Evolutionary conservation across 2,329 filamentous ascomycete species (phyloP), one percentile per base, ranked within the genome.

Genomic region (Atkinsonella hypoxylon): DNA sequence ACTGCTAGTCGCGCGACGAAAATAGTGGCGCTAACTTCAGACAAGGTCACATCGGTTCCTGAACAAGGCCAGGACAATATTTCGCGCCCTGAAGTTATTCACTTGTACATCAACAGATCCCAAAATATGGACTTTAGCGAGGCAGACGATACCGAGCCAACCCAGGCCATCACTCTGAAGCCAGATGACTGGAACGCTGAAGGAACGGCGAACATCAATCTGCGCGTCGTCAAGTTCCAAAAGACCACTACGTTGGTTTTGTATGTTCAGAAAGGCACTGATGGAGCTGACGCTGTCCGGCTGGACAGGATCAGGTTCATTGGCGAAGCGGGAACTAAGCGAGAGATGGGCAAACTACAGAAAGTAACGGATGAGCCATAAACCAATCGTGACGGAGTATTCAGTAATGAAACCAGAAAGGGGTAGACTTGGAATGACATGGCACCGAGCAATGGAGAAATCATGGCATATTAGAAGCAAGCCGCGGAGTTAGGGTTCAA

Each of bases 171-270:
- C 53, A 83, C 83, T 60, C 75, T 98, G 42, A 74, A 77, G 54
- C 73, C 82, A 44, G 75, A 78, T 48, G 88, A 95, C 62, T 98
- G 93, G 91, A 87, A 89, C 66, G 73, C 76, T 43, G 81, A 87
- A 13, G 85, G 82, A 48, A 91, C 87, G 9, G 85, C 81, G 13
- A 86, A 76, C 59, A 70, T 91, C 49, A 70, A 77, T 43, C 71
- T 97, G 60, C 86, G 90, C 13, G 96, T 91, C 62, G 93, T 98
- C 69, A 96, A 96, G 72, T 98, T 97, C 74, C 93, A 97, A 71
- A 94, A 89, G 63, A 86, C 96, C 49, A 85, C 82, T 53, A 93
- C 83, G 54, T 64, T 98, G 59, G 85, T 95, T 17, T 60, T 98
- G 11, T 98, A 96, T 66, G 83, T 98, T 34, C 86, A 87, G 49